Evolutionary conservation across 306 rosid species (phyloP).

Genomic region (Nissolia schottii): DNA sequence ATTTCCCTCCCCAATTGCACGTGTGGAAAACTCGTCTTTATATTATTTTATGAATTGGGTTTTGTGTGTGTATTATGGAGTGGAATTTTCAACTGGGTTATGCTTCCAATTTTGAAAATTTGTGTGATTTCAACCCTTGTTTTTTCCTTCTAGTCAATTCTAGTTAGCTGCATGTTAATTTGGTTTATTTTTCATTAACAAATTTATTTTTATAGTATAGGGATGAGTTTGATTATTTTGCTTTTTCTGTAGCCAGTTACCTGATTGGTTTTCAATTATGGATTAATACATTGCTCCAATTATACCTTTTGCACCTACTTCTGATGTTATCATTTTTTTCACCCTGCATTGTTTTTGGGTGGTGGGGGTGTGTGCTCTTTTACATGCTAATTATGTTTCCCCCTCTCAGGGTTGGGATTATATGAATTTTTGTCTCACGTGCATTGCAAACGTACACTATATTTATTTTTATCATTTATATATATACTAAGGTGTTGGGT

Average conservation of each 20-base stretch:
- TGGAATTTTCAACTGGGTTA: neutral
- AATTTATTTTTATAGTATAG: neutral
- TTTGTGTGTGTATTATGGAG: neutral
- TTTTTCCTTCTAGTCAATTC: neutral
- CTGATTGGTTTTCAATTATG: neutral
- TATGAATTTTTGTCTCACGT: neutral
- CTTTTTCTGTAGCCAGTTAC: neutral
- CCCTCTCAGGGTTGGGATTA: neutral
- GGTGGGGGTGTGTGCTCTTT: neutral
- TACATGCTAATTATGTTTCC: neutral
- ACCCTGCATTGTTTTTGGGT: neutral
- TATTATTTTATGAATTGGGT: neutral
- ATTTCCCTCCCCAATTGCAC: neutral
- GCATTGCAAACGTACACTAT: neutral
- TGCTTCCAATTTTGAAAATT: constrained; percentile 3
- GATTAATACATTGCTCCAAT: neutral
- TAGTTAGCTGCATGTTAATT: neutral
- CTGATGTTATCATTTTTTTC: neutral
- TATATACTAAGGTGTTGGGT: neutral
- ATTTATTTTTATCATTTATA: neutral
- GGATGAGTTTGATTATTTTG: neutral
- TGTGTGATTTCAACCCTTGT: neutral
- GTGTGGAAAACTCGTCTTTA: neutral
- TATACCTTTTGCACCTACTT: neutral
- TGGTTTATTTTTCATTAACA: neutral